These are phyloP conservation scores for Aspergillus olivimuriae DNA, from an alignment of 495 filamentous ascomycete genomes.

Conservation along the genomic window DNA sequence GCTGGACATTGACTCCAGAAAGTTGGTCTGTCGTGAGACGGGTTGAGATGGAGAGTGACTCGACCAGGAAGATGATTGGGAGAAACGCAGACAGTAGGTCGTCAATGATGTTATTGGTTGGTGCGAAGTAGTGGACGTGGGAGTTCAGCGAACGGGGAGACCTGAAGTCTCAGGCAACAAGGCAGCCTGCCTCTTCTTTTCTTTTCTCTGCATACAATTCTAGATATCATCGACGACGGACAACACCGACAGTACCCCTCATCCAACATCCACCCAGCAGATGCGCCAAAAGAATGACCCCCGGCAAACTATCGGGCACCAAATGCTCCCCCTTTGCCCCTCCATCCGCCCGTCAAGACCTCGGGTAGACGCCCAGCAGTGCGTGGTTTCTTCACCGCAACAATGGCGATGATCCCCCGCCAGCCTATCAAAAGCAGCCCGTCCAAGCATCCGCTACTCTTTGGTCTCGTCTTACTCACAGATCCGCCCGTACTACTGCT, in stretches of 20 bases:
- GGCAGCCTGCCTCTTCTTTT: neutral
- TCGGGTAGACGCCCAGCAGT: slow-evolving; percentile 6
- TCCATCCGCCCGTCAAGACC: slow-evolving; percentile 7
- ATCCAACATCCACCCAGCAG: no score
- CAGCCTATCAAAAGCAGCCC: slow-evolving; percentile 12
- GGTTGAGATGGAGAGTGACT: no score
- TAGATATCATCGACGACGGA: neutral
- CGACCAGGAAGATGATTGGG: slow-evolving; percentile 4
- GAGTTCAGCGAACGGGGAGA: neutral
- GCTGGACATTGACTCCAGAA: no score
- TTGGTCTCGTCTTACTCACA: neutral
- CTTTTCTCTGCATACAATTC: neutral
- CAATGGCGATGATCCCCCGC: slow-evolving; percentile 18
- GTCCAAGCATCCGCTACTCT: neutral
- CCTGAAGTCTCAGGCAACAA: neutral
- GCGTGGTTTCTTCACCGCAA: slow-evolving; percentile 23
- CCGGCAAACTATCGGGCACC: slow-evolving; percentile 2
- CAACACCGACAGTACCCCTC: no score
- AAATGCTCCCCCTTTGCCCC: neutral
- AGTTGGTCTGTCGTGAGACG: no score
- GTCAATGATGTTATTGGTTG: no score
- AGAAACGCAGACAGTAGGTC: neutral
- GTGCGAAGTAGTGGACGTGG: no score
- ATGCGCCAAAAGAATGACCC: neutral
- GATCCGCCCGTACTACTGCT: neutral